Conservation (phyloP, 129 eudicot species). For the Silybum marianum region DNA sequence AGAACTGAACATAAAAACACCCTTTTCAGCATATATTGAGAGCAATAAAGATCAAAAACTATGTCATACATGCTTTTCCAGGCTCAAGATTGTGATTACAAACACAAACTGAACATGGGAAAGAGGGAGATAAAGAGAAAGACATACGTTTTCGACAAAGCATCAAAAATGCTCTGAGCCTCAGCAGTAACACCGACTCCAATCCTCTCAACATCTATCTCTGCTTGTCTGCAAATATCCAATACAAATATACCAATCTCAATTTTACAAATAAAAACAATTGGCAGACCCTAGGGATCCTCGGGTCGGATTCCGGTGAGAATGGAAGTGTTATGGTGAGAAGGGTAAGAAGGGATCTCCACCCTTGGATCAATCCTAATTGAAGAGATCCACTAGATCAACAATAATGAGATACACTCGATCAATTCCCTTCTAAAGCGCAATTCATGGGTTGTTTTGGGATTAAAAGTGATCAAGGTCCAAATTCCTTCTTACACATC, state of each 20-base stretch:
- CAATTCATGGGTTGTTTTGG: too few species aligned
- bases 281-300: background rate
- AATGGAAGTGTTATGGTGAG: too few species aligned
- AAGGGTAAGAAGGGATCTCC: too few species aligned
- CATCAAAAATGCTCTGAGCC: constrained; percentile 92
- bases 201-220: constrained; percentile 89
- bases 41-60: constrained; percentile 13
- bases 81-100: background rate
- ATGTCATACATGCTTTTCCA: constrained; percentile 8
- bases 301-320: too few species aligned
- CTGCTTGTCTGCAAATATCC: constrained; percentile 78
- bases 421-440: too few species aligned
- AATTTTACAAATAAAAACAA: constrained; percentile 9
- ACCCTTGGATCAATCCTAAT: too few species aligned
- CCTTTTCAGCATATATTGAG: background rate
- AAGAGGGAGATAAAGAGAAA: background rate
- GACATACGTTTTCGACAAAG: constrained; percentile 94
- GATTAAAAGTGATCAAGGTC: too few species aligned
- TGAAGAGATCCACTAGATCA: too few species aligned
- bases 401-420: too few species aligned
- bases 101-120: background rate
- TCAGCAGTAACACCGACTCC: constrained; percentile 95
- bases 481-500: too few species aligned
- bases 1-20: background rate
- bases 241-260: constrained; percentile 12